Conservation (phyloP, 805 yeast species). For the Candida caryicola region DNA sequence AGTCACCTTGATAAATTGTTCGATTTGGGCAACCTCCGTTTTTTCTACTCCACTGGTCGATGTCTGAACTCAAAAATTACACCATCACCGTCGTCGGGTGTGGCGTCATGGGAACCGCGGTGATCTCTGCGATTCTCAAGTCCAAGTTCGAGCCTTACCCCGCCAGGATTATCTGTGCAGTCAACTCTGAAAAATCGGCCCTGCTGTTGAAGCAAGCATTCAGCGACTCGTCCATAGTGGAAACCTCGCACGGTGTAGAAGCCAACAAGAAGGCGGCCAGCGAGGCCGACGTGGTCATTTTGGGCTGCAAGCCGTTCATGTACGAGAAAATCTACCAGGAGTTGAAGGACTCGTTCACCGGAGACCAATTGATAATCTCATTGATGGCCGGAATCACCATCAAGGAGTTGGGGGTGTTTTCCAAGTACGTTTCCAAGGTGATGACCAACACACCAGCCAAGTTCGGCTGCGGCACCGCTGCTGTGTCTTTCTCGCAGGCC, state of each 20-base stretch:
- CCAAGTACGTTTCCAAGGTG: conserved; percentile 74
- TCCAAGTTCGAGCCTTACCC: conserved; percentile 56
- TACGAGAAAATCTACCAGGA: conserved; percentile 58
- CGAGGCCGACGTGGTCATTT: conserved; percentile 64
- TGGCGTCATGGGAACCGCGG: conserved; percentile 96
- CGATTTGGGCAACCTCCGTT: no score
- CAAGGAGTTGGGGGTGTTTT: conserved; percentile 53
- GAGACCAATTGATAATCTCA: conserved; percentile 65
- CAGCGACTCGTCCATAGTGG: conserved; percentile 37
- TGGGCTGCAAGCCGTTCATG: conserved; percentile 88
- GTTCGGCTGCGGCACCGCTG: conserved; percentile 91
- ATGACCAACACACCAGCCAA: conserved; percentile 98
- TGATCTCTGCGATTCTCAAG: conserved; percentile 71
- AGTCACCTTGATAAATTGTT: conserved; percentile 1
- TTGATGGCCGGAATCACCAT: conserved; percentile 92
- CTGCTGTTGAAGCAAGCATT: conserved; percentile 47
- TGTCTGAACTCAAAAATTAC: conserved; percentile 30
- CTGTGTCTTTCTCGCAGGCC: conserved; percentile 66
- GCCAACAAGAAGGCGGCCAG: conserved; percentile 58
- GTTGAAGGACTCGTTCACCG: conserved; percentile 45
- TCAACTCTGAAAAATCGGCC: conserved; percentile 49
- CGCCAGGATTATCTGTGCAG: conserved; percentile 72
- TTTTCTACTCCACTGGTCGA: conserved; percentile 3
- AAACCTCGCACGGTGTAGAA: conserved; percentile 41
- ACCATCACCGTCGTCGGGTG: conserved; percentile 83